Base-by-base conservation (phyloP, 441 rosid species). In the Rhodomyrtus psidioides region DNA sequence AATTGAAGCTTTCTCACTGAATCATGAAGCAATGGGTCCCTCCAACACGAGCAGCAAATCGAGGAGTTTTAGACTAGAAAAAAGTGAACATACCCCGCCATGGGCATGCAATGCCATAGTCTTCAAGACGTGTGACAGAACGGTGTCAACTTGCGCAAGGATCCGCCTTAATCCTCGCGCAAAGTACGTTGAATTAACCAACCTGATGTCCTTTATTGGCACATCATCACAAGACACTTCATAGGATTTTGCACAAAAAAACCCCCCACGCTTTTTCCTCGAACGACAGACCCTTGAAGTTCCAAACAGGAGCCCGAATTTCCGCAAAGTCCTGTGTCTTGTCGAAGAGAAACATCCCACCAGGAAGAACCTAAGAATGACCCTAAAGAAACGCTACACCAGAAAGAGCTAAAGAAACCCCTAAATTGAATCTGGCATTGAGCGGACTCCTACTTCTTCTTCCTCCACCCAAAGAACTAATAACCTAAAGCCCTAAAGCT, bases 351-450 rank as follows among this genome's bases (percentile, higher is more conserved):
- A 46, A 30, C 42, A 56, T 54, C 70, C 75, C 81, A 57, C 83
- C 74, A 83, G 51, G 60, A 81, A 84, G 88, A 82, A 51, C 82
- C 91, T 90, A 91, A 90, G 84, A 86, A 91, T 65, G 79, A 88
- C 82, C 88, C 86, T 87, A 83, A 83, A 83, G 83, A 87, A 81
- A 34, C 86, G 91, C 92, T 90, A 92, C 83, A 88, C 82, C 84
- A 86, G 89, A 85, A 82, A 84, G 83, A 81, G 59, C 81, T 81
- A 83, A 87, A 89, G 84, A 87, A 76, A 88, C 79, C 85, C 90
- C 91, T 88, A 88, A 88, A 85, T 86, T 70, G 55, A 53, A 54
- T 65, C 79, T 23, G 13, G 89, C 89, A 53, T 74, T 30, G 88
- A 89, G 79, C 89, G 90, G 85, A 53, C 88, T 39, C 30, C 58